Evolutionary conservation across 2,329 filamentous ascomycete species (phyloP), one percentile per base, ranked within the genome.

Genomic region (Penicillium sp.): DNA sequence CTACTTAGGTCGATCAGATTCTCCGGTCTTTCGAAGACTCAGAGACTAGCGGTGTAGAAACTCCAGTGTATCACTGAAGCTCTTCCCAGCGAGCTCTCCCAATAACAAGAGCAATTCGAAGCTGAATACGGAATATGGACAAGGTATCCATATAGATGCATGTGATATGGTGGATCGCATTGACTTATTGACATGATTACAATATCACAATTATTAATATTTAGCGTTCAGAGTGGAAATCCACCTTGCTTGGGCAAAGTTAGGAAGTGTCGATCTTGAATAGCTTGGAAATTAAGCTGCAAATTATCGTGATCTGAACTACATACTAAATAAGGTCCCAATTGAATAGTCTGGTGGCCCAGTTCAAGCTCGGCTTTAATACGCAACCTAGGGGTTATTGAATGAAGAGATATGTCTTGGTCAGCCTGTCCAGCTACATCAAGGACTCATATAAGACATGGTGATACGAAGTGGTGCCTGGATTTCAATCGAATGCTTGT

Each of bases 351-450:
- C 10, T 28, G 26, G 26, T 10, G 26, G 9, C 26, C 9, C 9
- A 28, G 26, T 28, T 28, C 3, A 28, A 28, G 26, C 26, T 17
- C 5, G 19, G 69, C 4, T 63, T 71, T 28, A 68, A 74, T 13
- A 7, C 7, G 22, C 6, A 7, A 24, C 6, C 22, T 24, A 2
- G 22, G 22, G 22, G 28, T 15, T 4, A 26, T 9, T 9, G 8
- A 17, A 5, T 6, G 39, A 9, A 9, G 17, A 7, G 3, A 33
- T 32, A 33, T 33, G 15, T 33, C n/a, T 17, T 17, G 32, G 32
- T 17, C 17, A 10, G 17, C 4, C n/a, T n/a, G 10, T 34, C 32
- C 8, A 17, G 32, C 32, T 34, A 9, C 15, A n/a, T n/a, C 6
- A 33, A 26, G 8, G 9, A 26, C 26, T 26, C 9, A 26, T 26